A percentile compares a stretch with the other conserved stretches of the same genome.
These are phyloP conservation scores for Inga oerstediana DNA, from an alignment of 306 rosid species.

Conservation along the genomic window DNA sequence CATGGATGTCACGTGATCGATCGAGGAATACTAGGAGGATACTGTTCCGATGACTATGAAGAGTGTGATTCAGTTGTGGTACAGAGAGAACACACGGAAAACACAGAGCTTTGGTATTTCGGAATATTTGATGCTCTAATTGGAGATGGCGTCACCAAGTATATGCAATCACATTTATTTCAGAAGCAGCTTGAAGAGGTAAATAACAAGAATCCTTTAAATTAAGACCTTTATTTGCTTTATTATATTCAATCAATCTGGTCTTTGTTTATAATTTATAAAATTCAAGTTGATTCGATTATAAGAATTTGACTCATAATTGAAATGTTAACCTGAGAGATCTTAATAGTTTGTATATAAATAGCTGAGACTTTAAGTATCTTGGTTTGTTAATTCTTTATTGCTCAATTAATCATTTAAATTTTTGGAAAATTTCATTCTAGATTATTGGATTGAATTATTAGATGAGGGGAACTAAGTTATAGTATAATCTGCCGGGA, in stretches of 20 bases:
- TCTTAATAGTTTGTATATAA: neutral
- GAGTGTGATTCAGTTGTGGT: slow-evolving; percentile 68
- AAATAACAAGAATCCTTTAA: neutral
- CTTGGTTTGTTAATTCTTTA: too few relatives aligned
- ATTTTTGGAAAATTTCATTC: too few relatives aligned
- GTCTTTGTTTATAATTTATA: neutral
- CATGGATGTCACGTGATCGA: slow-evolving; percentile 68
- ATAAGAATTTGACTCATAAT: too few relatives aligned
- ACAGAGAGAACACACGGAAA: slow-evolving; percentile 69
- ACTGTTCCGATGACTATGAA: slow-evolving; percentile 28
- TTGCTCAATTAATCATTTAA: too few relatives aligned
- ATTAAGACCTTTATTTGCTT: neutral
- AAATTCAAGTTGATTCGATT: neutral
- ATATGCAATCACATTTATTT: slow-evolving; percentile 74
- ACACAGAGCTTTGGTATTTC: slow-evolving; percentile 71
- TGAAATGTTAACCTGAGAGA: neutral
- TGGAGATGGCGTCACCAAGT: slow-evolving; percentile 68
- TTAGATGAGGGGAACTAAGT: neutral
- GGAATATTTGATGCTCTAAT: slow-evolving; percentile 68
- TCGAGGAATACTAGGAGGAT: slow-evolving; percentile 24
- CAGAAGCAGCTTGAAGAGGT: slow-evolving; percentile 68
- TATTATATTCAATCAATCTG: neutral
- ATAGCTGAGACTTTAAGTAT: too few relatives aligned
- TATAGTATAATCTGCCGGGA: neutral
- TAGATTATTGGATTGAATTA: neutral